Base-by-base conservation (phyloP, 306 rosid species). In the Trichosanthes truncata region DNA sequence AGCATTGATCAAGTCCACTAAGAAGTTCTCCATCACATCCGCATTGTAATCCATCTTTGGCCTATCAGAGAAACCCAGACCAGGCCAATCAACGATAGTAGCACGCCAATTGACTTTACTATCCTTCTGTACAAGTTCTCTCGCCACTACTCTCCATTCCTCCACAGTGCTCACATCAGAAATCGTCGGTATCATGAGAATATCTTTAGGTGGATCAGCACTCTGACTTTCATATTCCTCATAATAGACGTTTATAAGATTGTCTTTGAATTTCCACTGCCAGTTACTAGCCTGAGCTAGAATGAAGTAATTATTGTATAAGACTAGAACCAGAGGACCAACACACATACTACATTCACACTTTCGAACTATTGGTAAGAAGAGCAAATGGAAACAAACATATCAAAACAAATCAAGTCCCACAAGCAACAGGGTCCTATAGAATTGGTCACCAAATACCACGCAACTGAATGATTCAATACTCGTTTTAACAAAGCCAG, bases 131-230 rank as follows among this genome's bases (percentile, higher is more conserved):
- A 87, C 93, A 62, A 94, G 83, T 71, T 87, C 88, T 80, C 87
- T 85, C 14, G 97, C 98, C 49, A 91, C 98, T 23, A 81, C 68
- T 81, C 98, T 91, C 98, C 98, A 94, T 81, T 94, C 98, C 88
- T 94, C 97, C 69, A 94, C 98, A 3, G 97, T 94, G 75, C 98
- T 94, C 33, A 94, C 98, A 83, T 94, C 98, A 77, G 97, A 94
- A 85, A 94, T 91, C 46, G 97, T 94, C 20, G 98, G 97, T 88
- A 94, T 83, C 92, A 94, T 69, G 82, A 92, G 89, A 79, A 94
- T 89, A 82, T 91, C 88, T 52, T 92, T 91, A 18, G 89, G 81
- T 82, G 95, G 83, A 76, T 82, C 91, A 6, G 79, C n/a, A 51
- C 55, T 83, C 82, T 87, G 91, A 81, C 84, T 90, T 76, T 74